Percentiles rank a stretch among this genome's conserved stretches.
These are phyloP conservation scores for Tuber borchii DNA, from an alignment of 495 filamentous ascomycete species.

Conservation along the genomic window DNA sequence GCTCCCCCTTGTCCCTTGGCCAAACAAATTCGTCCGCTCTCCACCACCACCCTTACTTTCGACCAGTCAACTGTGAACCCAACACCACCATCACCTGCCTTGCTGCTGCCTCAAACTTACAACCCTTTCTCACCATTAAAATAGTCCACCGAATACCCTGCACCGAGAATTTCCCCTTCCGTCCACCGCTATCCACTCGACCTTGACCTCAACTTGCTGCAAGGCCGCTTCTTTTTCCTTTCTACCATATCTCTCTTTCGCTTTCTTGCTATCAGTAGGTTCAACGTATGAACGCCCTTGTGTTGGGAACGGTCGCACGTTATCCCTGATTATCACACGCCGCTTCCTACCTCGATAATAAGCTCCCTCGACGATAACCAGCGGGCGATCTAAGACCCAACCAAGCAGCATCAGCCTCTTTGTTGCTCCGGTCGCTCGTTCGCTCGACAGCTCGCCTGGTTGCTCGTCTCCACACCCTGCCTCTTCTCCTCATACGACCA, in stretches of 20 bases:
- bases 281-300: conserved; percentile 1
- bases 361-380: conserved; percentile 4
- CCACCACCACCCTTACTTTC: background rate
- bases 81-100: background rate
- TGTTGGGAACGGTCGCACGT: background rate
- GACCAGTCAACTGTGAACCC: background rate
- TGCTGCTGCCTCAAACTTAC: background rate
- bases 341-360: background rate
- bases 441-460: background rate
- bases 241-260: background rate
- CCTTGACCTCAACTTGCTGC: background rate
- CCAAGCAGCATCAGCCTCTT: background rate
- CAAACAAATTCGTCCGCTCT: background rate
- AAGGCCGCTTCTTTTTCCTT: conserved; percentile 4
- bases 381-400: background rate
- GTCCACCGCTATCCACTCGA: background rate
- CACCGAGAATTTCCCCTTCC: background rate
- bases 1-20: background rate
- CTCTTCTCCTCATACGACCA: background rate
- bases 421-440: background rate
- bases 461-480: background rate
- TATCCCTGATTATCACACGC: conserved; percentile 1
- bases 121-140: background rate
- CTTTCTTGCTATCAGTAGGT: background rate
- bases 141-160: background rate